Evolutionary conservation across 1,284 basidiomycete genomes (phyloP), one percentile per base, ranked within the genome.

Genomic region (Austroboletus niveus): DNA sequence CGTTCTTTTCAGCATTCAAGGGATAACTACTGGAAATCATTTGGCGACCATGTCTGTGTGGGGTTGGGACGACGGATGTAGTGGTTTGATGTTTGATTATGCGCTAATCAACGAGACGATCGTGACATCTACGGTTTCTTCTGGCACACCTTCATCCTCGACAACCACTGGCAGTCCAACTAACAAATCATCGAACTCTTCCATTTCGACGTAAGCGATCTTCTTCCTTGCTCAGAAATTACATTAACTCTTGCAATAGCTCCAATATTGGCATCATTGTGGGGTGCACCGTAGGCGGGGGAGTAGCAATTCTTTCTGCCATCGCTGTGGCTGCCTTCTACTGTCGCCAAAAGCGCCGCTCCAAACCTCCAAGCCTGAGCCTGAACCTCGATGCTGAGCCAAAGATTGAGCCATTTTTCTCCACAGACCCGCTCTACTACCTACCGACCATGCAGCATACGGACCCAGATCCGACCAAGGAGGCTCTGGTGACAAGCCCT

Each of bases 81-180:
- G 53, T 6, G 50, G 54, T 5, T 60, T 61, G 62, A 66, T 62
- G 62, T 61, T 66, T 5, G 62, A 65, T 45, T 61, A 63, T 44
- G 60, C 53, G 29, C 52, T 52, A 29, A 38, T 65, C 43, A 65
- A 62, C 15, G 56, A 62, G 42, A 58, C 55, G 12, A 35, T 35
- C 10, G 61, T 60, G 24, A 30, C 40, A 27, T 51, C 31, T 32
- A 39, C 35, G n/a, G 46, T 45, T 20, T 39, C 36, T 39, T 39
- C 36, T 17, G 15, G 14, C 14, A 45, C 34, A 5, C 42, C 52
- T 10, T 20, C 47, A 4, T 11, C 39, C 3, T 40, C 39, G 12
- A 22, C 39, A 14, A 2, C 22, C 15, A 1, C 11, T n/a, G 15
- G 22, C 2, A 42, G 15, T 30, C 11, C 24, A 10, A 29, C 36